phyloP scores from a whole-genome alignment of 495 filamentous ascomycete genomes.

The Penicillium bovifimosum region DNA sequence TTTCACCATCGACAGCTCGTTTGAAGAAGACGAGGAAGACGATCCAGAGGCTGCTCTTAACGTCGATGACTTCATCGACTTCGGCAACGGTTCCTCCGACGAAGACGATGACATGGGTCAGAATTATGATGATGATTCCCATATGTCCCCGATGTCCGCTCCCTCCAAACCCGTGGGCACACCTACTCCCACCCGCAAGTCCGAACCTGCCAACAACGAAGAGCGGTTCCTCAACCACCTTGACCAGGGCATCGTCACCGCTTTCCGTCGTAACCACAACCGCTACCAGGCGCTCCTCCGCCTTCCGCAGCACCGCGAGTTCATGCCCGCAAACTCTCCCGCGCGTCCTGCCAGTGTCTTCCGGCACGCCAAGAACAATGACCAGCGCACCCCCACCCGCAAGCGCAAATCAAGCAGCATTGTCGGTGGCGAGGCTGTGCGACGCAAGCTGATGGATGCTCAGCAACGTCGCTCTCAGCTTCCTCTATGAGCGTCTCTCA shows the following conservation, averaged over 20 bases:
- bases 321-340: slow-evolving; percentile 46
- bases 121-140: slow-evolving; percentile 33
- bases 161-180: slow-evolving; percentile 32
- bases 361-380: slow-evolving; percentile 38
- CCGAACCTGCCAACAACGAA: slow-evolving; percentile 46
- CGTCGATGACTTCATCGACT: slow-evolving; percentile 68
- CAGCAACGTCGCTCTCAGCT: slow-evolving; percentile 17
- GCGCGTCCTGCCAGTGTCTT: slow-evolving; percentile 45
- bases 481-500: not conserved
- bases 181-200: slow-evolving; percentile 47
- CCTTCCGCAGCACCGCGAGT: slow-evolving; percentile 50
- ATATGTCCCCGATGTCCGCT: slow-evolving; percentile 33
- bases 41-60: slow-evolving; percentile 62
- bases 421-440: slow-evolving; percentile 40
- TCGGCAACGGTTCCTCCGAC: slow-evolving; percentile 56
- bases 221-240: slow-evolving; percentile 62
- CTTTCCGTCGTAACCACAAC: slow-evolving; percentile 74
- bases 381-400: slow-evolving; percentile 40
- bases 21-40: slow-evolving; percentile 54
- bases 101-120: slow-evolving; percentile 39
- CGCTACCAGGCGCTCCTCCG: slow-evolving; percentile 63
- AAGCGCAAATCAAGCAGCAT: slow-evolving; percentile 39
- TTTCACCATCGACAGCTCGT: slow-evolving; percentile 50
- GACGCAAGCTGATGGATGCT: slow-evolving; percentile 45
- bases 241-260: slow-evolving; percentile 63